Evolutionary conservation across 768 basidiomycete species (phyloP).

Genomic region (Amanita polypyramis): DNA sequence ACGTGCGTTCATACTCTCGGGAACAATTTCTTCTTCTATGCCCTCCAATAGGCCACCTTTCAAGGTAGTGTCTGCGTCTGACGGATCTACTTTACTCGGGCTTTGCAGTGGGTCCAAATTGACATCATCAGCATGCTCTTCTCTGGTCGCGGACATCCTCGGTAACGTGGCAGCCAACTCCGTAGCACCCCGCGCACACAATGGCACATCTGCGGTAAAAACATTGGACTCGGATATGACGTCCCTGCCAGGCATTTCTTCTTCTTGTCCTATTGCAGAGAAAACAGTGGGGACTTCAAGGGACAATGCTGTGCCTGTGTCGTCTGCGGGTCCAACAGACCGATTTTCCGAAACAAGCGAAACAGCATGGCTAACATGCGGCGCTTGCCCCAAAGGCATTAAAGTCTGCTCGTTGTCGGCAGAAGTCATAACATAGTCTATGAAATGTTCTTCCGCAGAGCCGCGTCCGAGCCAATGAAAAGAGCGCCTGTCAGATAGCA

Average conservation of each 20-base stretch:
- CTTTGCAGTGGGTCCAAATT: conserved; percentile 7
- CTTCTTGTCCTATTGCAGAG: background rate
- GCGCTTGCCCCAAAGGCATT: background rate
- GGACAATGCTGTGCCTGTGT: background rate
- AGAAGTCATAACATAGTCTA: conserved; percentile 5
- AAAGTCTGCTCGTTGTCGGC: background rate
- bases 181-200: background rate
- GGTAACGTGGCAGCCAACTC: background rate
- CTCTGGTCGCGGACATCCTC: background rate
- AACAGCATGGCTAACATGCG: background rate
- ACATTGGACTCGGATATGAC: background rate
- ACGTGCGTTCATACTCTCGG: conserved; percentile 18
- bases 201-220: background rate
- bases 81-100: conserved; percentile 5
- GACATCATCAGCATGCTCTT: background rate
- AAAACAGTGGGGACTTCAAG: background rate
- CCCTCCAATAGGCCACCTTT: conserved; percentile 13
- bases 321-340: background rate
- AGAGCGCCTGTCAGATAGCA: background rate
- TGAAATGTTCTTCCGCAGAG: background rate
- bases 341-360: conserved; percentile 1
- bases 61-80: conserved; percentile 5
- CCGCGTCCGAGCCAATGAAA: background rate
- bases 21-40: conserved; percentile 15
- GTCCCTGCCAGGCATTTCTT: background rate